These are phyloP conservation scores for Triticum aestivum DNA, from an alignment of 176 grass and related monocot species.

Conservation along the genomic window IWGSC_CS_RefSeq_v2.1 NC_057813.1:670264801-670265300, in stretches of 20 bases:
- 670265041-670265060: neutral
- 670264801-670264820: neutral
- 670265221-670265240: neutral
- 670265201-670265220: neutral
- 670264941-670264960: neutral
- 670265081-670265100: neutral
- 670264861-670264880: too few species aligned
- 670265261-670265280: neutral
- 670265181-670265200: neutral
- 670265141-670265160: neutral
- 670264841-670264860: too few species aligned
- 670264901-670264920: neutral
- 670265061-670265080: neutral
- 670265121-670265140: neutral
- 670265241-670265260: neutral
- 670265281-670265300: neutral
- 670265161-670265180: neutral
- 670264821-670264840: too few species aligned
- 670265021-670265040: neutral
- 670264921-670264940: neutral
- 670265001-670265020: neutral
- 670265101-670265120: neutral
- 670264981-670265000: neutral
- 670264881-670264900: neutral
- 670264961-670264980: neutral